These are phyloP conservation scores for Hypholoma fasciculare DNA, from an alignment of 768 basidiomycete genomes.

Conservation along the genomic window DNA sequence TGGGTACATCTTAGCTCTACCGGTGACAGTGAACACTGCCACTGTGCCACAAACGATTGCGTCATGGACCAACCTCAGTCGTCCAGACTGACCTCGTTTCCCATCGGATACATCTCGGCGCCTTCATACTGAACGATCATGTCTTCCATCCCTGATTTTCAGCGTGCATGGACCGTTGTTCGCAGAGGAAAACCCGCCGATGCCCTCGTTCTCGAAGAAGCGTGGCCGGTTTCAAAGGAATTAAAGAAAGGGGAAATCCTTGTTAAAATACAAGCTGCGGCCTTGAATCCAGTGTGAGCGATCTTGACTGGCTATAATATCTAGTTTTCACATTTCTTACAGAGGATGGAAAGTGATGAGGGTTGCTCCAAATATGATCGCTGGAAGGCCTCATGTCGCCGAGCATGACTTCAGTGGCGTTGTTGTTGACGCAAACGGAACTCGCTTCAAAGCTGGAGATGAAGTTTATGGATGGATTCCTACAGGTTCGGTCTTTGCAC, in stretches of 20 bases:
- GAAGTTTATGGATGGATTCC: slow-evolving; percentile 51
- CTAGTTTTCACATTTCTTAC: background rate
- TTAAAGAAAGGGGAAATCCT: slow-evolving; percentile 34
- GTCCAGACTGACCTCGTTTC: background rate
- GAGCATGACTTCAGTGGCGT: slow-evolving; percentile 68
- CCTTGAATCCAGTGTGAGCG: slow-evolving; percentile 68
- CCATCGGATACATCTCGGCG: background rate
- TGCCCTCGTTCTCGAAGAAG: slow-evolving; percentile 31
- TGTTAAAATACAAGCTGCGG: slow-evolving; percentile 40
- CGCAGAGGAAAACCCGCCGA: slow-evolving; percentile 30
- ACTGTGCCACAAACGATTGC: background rate
- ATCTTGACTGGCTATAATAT: background rate
- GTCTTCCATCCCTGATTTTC: slow-evolving; percentile 27
- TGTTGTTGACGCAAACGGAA: slow-evolving; percentile 54
- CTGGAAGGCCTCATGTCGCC: slow-evolving; percentile 48
- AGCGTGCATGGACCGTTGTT: slow-evolving; percentile 39
- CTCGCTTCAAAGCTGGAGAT: slow-evolving; percentile 57
- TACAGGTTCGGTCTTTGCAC: too few relatives aligned
- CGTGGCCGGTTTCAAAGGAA: slow-evolving; percentile 38
- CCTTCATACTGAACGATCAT: background rate
- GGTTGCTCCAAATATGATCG: slow-evolving; percentile 44
- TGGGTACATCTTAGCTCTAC: background rate
- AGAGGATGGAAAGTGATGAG: slow-evolving; percentile 65
- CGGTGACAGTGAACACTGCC: background rate
- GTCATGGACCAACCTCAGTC: background rate